Base-by-base conservation (phyloP, 2,329 filamentous ascomycete species). In the Nothophoma quercina region DNA sequence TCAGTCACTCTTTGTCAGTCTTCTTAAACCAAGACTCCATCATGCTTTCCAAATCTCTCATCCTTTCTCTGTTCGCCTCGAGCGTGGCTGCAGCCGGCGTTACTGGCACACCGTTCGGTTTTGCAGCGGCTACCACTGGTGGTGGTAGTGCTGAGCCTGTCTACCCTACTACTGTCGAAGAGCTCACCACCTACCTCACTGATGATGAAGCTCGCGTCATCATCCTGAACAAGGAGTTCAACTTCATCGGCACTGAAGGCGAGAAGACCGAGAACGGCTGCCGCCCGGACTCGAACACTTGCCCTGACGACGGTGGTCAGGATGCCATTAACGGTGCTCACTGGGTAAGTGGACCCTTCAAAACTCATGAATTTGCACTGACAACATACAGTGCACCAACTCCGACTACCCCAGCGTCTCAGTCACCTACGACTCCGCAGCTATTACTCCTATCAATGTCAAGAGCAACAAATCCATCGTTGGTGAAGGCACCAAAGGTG, bases 251-350 rank as follows among this genome's bases (percentile, higher is more conserved):
- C 7, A 67, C 58, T 7, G 61, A 68, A 44, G 67, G 67, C 15
- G 46, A 56, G 8, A 47, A 42, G 8, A 66, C 58, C 22, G 53
- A 63, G 33, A 16, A 60, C 33, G 58, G 62, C 43, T 61, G 65
- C 57, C 80, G 82, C 10, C 83, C 83, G 15, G 56, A 56, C 47
- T 65, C 56, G 18, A 60, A 56, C 55, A 62, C 45, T 16, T 63
- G 57, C 51, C 84, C 79, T 75, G 83, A 81, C 29, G 83, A 81
- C 23, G 80, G 68, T 15, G 83, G 84, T 70, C 84, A 87, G 75
- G 60, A 78, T 32, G 81, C 84, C 56, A 85, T 87, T 65, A 83
- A 86, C 75, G 71, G 81, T 69, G 32, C 60, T 40, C 39, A 60
- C 41, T 59, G 64, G 59, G 48, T 51, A 46, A 26, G 41, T 10